phyloP scores from a whole-genome alignment of 1,139 yeast genomes.

The Trichomonascaceae sp. region DNA sequence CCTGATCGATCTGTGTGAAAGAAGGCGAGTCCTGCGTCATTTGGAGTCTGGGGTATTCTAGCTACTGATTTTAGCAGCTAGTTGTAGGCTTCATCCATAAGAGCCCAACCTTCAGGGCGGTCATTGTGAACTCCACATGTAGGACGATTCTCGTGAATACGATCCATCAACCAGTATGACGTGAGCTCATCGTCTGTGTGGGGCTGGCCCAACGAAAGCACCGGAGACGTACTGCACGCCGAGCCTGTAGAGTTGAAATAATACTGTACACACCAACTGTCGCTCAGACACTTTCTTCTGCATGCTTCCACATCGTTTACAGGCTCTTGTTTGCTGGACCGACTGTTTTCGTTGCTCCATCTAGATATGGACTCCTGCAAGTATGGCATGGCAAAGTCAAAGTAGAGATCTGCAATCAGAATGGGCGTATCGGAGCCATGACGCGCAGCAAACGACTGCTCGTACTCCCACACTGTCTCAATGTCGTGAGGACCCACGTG shows the following conservation, averaged over 20 bases:
- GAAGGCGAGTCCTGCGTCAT: too few relatives aligned
- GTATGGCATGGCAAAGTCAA: slow-evolving; percentile 18
- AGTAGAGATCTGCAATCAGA: slow-evolving; percentile 16
- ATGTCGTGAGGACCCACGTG: slow-evolving; percentile 15
- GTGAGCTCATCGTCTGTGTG: not conserved
- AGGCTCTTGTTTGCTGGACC: not conserved
- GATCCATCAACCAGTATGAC: not conserved
- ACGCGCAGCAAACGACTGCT: slow-evolving; percentile 13
- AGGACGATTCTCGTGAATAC: not conserved
- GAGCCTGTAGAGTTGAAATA: not conserved
- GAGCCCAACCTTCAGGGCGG: not conserved
- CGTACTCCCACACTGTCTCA: slow-evolving; percentile 20
- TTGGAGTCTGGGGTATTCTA: too few relatives aligned
- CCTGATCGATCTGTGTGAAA: too few relatives aligned
- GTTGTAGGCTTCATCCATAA: too few relatives aligned
- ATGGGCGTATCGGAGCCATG: slow-evolving; percentile 5
- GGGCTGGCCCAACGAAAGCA: not conserved
- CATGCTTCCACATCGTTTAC: not conserved
- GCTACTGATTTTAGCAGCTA: too few relatives aligned
- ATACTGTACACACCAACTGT: not conserved
- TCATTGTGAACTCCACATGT: not conserved
- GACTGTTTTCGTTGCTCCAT: not conserved
- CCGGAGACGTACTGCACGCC: not conserved
- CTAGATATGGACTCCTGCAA: slow-evolving; percentile 7
- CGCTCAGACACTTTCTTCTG: not conserved